These are phyloP conservation scores for Hyaloperonospora brassicae DNA, from an alignment of 352 stramenopile genomes.

Conservation along the genomic window DNA sequence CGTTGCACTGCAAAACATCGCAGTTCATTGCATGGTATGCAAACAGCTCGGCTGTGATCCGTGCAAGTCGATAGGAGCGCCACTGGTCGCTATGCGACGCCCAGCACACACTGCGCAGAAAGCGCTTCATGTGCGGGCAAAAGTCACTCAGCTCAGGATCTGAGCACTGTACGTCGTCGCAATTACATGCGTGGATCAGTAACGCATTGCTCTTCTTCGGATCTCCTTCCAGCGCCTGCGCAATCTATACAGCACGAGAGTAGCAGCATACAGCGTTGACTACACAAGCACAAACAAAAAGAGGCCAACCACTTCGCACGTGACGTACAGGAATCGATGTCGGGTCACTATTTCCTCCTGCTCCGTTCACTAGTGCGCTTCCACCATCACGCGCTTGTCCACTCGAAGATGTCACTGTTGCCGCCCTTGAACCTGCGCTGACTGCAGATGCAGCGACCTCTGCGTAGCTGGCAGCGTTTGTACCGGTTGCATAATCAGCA, in stretches of 20 bases:
- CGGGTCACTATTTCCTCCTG: slow-evolving; percentile 5
- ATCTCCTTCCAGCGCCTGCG: slow-evolving; percentile 33
- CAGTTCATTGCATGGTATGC: slow-evolving; percentile 50
- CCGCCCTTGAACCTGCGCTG: no score
- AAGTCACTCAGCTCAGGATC: slow-evolving; percentile 34
- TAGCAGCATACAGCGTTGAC: background rate
- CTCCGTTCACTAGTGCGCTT: background rate
- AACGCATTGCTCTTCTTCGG: slow-evolving; percentile 41
- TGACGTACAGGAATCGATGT: slow-evolving; percentile 17
- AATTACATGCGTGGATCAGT: slow-evolving; percentile 52
- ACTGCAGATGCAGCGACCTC: background rate
- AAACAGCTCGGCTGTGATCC: slow-evolving; percentile 42
- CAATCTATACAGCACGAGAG: slow-evolving; percentile 25
- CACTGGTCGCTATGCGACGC: slow-evolving; percentile 53
- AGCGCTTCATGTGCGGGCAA: slow-evolving; percentile 58
- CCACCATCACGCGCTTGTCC: background rate
- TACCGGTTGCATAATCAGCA: background rate
- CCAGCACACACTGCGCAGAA: slow-evolving; percentile 59
- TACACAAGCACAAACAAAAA: background rate
- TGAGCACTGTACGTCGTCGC: slow-evolving; percentile 35
- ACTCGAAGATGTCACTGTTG: background rate
- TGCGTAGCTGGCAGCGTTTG: background rate
- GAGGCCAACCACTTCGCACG: background rate
- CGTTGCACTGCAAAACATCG: slow-evolving; percentile 26
- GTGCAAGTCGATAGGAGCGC: slow-evolving; percentile 38